Conservation (phyloP, 805 yeast genomes). For the Kurtzmaniella cleridarum region DNA sequence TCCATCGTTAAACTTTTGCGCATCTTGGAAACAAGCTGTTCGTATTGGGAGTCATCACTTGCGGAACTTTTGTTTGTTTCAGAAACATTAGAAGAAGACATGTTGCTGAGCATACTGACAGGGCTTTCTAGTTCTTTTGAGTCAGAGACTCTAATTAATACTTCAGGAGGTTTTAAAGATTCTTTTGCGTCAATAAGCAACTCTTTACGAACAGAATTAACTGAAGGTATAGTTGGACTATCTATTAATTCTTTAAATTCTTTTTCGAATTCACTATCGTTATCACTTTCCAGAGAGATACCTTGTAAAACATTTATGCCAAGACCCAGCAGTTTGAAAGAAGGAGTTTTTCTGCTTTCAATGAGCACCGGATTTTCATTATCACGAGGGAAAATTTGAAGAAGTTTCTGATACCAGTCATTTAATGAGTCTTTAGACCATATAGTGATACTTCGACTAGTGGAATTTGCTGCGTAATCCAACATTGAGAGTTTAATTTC, state of each 20-base stretch:
- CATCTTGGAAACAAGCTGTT: slow-evolving; percentile 9
- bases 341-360: neutral
- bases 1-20: slow-evolving; percentile 8
- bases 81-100: too few relatives aligned
- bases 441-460: slow-evolving; percentile 2
- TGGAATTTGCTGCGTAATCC: slow-evolving; percentile 7
- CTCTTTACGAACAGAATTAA: slow-evolving; percentile 1
- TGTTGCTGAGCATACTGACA: too few relatives aligned
- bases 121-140: too few relatives aligned
- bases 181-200: neutral
- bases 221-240: slow-evolving; percentile 3
- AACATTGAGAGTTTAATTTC: slow-evolving; percentile 4
- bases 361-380: slow-evolving; percentile 7
- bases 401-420: slow-evolving; percentile 28
- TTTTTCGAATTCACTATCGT: slow-evolving; percentile 5
- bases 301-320: slow-evolving; percentile 25
- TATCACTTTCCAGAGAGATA: neutral
- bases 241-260: slow-evolving; percentile 4
- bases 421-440: slow-evolving; percentile 11
- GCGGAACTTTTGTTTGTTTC: too few relatives aligned
- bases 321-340: slow-evolving; percentile 21
- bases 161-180: too few relatives aligned
- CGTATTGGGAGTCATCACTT: slow-evolving; percentile 7
- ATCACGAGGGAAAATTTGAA: slow-evolving; percentile 27
- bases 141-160: too few relatives aligned